A percentile compares a stretch with the other conserved stretches of the same genome.
phyloP scores from a whole-genome alignment of 2,329 filamentous ascomycete species.

The Dryadomyces quercivorus region DNA sequence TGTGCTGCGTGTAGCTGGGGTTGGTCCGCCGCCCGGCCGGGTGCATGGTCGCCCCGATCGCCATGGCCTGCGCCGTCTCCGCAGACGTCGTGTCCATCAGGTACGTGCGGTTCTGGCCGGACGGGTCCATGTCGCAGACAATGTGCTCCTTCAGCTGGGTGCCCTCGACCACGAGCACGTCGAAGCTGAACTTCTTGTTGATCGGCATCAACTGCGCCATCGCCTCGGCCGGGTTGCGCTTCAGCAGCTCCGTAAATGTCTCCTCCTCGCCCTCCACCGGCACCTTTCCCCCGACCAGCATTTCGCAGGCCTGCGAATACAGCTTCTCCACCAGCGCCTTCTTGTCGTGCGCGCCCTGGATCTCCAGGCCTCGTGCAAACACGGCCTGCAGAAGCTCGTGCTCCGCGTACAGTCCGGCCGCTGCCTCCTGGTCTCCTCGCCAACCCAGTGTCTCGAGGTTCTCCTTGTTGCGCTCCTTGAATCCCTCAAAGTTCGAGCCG shows the following conservation, averaged over 20 bases:
- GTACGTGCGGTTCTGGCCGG: neutral
- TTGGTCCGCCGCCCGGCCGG: neutral
- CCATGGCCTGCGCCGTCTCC: neutral
- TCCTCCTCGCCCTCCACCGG: neutral
- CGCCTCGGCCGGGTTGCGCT: constrained; percentile 1
- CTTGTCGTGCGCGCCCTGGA: neutral
- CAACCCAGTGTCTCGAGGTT: neutral
- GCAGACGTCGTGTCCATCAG: neutral
- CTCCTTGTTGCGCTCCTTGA: neutral
- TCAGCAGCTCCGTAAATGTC: constrained; percentile 1
- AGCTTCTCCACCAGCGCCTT: constrained; percentile 5
- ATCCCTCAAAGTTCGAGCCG: neutral
- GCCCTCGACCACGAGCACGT: constrained; percentile 3
- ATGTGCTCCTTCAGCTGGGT: neutral
- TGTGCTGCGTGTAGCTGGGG: constrained; percentile 8
- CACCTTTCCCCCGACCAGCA: constrained; percentile 5
- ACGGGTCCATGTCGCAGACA: neutral
- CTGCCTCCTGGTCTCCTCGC: neutral
- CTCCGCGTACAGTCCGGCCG: constrained; percentile 2
- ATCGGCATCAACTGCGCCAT: neutral
- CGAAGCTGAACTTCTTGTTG: neutral
- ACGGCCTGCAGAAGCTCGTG: constrained; percentile 7
- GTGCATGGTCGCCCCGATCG: neutral
- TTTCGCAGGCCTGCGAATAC: constrained; percentile 2
- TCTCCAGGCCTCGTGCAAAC: constrained; percentile 1